Evolutionary conservation across 768 basidiomycete genomes (phyloP).

Genomic region (Macrolepiota dolichaula): DNA sequence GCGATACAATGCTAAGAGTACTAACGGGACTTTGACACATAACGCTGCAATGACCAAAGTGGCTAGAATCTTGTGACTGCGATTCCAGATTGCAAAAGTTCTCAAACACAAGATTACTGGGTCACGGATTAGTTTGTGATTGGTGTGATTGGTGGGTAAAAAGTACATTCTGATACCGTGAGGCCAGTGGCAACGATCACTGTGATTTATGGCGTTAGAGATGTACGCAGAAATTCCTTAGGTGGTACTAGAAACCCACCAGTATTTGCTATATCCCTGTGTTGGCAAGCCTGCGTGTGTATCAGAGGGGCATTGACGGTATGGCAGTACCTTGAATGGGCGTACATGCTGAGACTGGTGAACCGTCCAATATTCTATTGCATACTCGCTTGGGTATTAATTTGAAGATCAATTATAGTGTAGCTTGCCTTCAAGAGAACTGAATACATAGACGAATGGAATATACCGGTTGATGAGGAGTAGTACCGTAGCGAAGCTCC

Average conservation of each 20-base stretch:
- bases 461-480: conserved; percentile 9
- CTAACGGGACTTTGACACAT: not conserved
- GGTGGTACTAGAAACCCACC: too few relatives aligned
- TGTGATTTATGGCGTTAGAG: not conserved
- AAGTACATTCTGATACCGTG: not conserved
- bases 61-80: not conserved
- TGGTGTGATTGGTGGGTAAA: too few relatives aligned
- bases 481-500: not conserved
- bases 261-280: too few relatives aligned
- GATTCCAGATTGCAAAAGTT: conserved; percentile 6
- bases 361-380: not conserved
- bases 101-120: conserved; percentile 1
- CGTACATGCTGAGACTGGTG: not conserved
- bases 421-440: not conserved
- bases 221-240: too few relatives aligned
- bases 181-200: not conserved
- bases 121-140: not conserved
- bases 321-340: too few relatives aligned
- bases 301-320: too few relatives aligned
- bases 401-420: too few relatives aligned
- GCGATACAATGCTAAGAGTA: not conserved
- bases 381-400: not conserved
- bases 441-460: not conserved
- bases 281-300: not conserved
- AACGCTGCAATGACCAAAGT: not conserved